Conservation (phyloP, 805 yeast genomes). For the Yarrowia sp. region DNA sequence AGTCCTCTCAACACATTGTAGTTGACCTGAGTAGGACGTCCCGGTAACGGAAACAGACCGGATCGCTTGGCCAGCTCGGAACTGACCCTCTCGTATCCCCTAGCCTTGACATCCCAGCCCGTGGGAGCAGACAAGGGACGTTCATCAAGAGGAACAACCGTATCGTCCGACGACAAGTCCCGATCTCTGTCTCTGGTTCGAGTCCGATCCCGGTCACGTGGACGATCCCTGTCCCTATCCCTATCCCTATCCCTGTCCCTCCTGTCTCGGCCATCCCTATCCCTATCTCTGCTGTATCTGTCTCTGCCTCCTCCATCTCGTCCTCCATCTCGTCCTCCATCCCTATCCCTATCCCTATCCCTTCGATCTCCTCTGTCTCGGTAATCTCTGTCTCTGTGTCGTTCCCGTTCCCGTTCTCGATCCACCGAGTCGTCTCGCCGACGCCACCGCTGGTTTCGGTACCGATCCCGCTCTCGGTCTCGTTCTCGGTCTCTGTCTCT, state of each 20-base stretch:
- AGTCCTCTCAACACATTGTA: conserved; percentile 30
- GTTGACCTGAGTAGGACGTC: conserved; percentile 48
- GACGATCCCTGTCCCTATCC: conserved; percentile 42
- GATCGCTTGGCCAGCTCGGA: conserved; percentile 80
- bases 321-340: background rate
- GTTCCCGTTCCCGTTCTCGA: conserved; percentile 20
- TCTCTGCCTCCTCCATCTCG: conserved; percentile 11
- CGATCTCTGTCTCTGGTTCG: conserved; percentile 45
- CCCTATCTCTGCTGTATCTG: conserved; percentile 40
- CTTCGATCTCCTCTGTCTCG: conserved; percentile 40
- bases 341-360: conserved; percentile 21
- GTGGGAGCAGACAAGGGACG: conserved; percentile 6
- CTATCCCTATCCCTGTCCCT: conserved; percentile 41
- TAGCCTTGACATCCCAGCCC: conserved; percentile 62
- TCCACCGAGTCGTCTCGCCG: conserved; percentile 30
- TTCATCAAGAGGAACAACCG: conserved; percentile 12
- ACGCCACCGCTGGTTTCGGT: conserved; percentile 27
- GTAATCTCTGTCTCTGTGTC: conserved; percentile 31
- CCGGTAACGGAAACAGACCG: conserved; percentile 77
- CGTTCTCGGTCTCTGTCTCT: conserved; percentile 27
- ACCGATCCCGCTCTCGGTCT: conserved; percentile 19
- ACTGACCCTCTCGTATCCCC: conserved; percentile 74
- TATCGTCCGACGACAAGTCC: conserved; percentile 39
- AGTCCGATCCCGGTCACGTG: conserved; percentile 41
- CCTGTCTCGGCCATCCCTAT: conserved; percentile 40